phyloP scores from a whole-genome alignment of 2,329 filamentous ascomycete genomes.

The Beauveria asiatica region DNA sequence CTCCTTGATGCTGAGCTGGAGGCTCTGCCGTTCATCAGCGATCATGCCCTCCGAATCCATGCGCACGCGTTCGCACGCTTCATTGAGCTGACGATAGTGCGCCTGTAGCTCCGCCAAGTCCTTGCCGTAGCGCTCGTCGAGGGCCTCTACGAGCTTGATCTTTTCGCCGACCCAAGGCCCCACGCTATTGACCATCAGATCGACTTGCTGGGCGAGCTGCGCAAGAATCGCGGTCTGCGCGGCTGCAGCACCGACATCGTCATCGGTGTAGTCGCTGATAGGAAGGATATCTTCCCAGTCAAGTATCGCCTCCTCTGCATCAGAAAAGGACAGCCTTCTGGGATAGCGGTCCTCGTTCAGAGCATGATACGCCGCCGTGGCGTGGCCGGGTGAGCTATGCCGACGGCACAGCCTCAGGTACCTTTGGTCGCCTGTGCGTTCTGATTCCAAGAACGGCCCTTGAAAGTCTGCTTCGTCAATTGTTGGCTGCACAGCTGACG shows the following conservation, averaged over 20 bases:
- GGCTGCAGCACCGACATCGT: slow-evolving; percentile 20
- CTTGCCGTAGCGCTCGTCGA: slow-evolving; percentile 54
- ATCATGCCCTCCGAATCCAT: slow-evolving; percentile 61
- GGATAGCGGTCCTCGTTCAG: slow-evolving; percentile 57
- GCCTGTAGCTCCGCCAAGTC: slow-evolving; percentile 58
- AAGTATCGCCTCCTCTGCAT: slow-evolving; percentile 66
- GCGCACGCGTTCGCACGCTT: slow-evolving; percentile 60
- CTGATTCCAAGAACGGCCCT: slow-evolving; percentile 40
- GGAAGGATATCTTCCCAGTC: slow-evolving; percentile 51
- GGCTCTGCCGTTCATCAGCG: slow-evolving; percentile 55
- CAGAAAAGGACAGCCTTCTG: slow-evolving; percentile 65
- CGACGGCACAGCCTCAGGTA: slow-evolving; percentile 52
- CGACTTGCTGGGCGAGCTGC: slow-evolving; percentile 44
- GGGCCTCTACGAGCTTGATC: slow-evolving; percentile 43
- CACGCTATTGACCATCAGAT: slow-evolving; percentile 42
- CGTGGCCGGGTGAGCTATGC: slow-evolving; percentile 42
- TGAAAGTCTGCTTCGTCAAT: slow-evolving; percentile 52
- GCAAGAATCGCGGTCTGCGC: slow-evolving; percentile 45
- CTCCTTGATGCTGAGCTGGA: slow-evolving; percentile 67
- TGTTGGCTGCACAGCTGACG: slow-evolving; percentile 50
- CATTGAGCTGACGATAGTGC: slow-evolving; percentile 61
- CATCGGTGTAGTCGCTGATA: slow-evolving; percentile 23
- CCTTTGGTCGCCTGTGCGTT: slow-evolving; percentile 34
- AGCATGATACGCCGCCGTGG: slow-evolving; percentile 20
- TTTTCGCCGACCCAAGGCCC: slow-evolving; percentile 54